Conservation (phyloP, 1,284 basidiomycete species). For the Pulchroboletus neoregius region DNA sequence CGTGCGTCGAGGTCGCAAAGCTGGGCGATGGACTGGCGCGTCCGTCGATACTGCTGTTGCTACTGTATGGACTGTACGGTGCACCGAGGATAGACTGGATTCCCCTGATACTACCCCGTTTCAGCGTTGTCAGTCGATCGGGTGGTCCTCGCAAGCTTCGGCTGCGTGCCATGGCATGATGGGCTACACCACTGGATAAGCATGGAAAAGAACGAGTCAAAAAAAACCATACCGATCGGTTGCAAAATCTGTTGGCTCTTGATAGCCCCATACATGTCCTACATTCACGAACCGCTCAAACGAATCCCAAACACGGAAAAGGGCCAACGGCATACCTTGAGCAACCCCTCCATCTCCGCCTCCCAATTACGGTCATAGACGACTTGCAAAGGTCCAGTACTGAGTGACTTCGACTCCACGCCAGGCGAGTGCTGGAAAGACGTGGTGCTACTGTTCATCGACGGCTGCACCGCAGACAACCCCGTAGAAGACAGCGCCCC, state of each 20-base stretch:
- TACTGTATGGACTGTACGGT: constrained; percentile 70
- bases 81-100: constrained; percentile 71
- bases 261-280: constrained; percentile 94
- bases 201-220: constrained; percentile 47
- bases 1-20: constrained; percentile 74
- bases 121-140: constrained; percentile 74
- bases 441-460: constrained; percentile 34
- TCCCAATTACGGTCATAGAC: constrained; percentile 74
- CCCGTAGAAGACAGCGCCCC: constrained; percentile 36
- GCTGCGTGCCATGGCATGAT: constrained; percentile 49
- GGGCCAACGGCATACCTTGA: constrained; percentile 57
- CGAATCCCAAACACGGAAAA: background rate
- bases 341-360: constrained; percentile 73
- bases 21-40: constrained; percentile 80
- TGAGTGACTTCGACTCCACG: constrained; percentile 40
- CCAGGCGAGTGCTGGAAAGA: constrained; percentile 42
- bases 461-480: constrained; percentile 34
- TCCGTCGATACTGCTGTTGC: constrained; percentile 78
- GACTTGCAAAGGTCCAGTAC: constrained; percentile 34
- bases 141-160: constrained; percentile 64
- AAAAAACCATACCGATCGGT: constrained; percentile 50
- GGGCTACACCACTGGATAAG: constrained; percentile 44
- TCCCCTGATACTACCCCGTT: constrained; percentile 86
- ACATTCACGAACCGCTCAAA: constrained; percentile 10
- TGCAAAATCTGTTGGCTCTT: constrained; percentile 90